A percentile compares a stretch with the other conserved stretches of the same genome.
These are phyloP conservation scores for Fusarium sp. DNA, from an alignment of 2,329 filamentous ascomycete genomes.

Conservation along the genomic window DNA sequence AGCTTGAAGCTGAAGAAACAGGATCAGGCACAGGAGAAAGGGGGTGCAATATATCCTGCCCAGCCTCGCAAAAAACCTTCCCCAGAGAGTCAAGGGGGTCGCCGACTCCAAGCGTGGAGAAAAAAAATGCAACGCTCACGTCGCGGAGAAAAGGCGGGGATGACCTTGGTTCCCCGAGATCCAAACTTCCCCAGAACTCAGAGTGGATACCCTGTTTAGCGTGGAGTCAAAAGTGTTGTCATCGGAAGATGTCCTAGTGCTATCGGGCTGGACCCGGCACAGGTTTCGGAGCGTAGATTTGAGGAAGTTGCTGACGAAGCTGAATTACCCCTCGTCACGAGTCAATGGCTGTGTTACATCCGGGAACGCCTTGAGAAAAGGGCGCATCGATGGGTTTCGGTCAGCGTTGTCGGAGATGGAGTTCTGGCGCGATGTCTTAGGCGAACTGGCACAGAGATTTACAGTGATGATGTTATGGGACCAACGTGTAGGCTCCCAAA, in stretches of 20 bases:
- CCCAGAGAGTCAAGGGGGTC: neutral
- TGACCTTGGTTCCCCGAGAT: neutral
- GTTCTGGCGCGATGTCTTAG: neutral
- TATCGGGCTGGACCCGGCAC: conserved; percentile 10
- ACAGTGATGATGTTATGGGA: neutral
- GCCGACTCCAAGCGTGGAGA: neutral
- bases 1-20: neutral
- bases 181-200: neutral
- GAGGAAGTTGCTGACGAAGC: neutral
- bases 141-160: conserved; percentile 7
- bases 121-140: neutral
- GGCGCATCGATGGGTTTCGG: too few species aligned
- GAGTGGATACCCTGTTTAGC: neutral
- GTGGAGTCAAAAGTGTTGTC: neutral
- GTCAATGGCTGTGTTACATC: neutral
- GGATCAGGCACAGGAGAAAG: neutral
- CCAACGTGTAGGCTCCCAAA: neutral
- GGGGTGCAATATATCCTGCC: conserved; percentile 1
- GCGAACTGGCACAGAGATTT: neutral
- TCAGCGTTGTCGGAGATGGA: neutral
- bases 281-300: neutral
- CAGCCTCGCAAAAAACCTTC: too few species aligned
- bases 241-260: conserved; percentile 13
- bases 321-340: neutral
- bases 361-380: too few species aligned